These are phyloP conservation scores for Barnettozyma populi DNA, from an alignment of 805 yeast genomes.

Conservation along the genomic window DNA sequence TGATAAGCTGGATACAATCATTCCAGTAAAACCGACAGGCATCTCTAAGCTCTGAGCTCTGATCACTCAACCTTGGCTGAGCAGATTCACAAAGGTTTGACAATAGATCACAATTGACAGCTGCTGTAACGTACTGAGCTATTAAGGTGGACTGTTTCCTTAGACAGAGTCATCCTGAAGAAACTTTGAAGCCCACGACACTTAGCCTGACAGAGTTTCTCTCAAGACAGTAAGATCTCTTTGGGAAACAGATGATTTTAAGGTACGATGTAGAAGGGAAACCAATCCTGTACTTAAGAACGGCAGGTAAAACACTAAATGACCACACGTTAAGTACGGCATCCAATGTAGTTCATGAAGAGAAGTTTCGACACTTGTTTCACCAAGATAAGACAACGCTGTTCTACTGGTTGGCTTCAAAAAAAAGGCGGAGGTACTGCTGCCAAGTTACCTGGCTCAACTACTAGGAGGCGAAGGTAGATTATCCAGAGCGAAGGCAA, in stretches of 20 bases:
- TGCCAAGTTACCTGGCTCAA: conserved; percentile 75
- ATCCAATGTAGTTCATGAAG: conserved; percentile 85
- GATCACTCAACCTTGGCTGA: too few relatives aligned
- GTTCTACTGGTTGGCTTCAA: conserved; percentile 90
- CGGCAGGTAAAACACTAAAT: conserved; percentile 93
- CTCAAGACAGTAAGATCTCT: too few relatives aligned
- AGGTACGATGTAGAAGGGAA: conserved; percentile 85
- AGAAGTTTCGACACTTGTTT: conserved; percentile 90
- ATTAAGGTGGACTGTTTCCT: conserved; percentile 88
- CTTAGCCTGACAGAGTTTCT: too few relatives aligned
- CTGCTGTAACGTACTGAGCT: conserved; percentile 77
- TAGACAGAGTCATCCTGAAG: too few relatives aligned
- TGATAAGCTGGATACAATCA: conserved; percentile 44
- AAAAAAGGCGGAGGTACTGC: conserved; percentile 32
- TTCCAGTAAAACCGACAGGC: conserved; percentile 25
- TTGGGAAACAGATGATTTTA: conserved; percentile 82
- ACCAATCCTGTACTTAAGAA: conserved; percentile 90
- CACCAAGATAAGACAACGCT: conserved; percentile 87
- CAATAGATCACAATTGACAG: conserved; percentile 37
- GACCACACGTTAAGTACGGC: conserved; percentile 84
- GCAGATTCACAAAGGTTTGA: conserved; percentile 30
- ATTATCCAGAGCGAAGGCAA: conserved; percentile 91
- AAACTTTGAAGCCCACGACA: too few relatives aligned
- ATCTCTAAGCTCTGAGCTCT: too few relatives aligned
- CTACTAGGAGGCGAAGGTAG: conserved; percentile 83